Evolutionary conservation across 495 filamentous ascomycete genomes (phyloP).

Genomic region (Penicillium subrubescens): DNA sequence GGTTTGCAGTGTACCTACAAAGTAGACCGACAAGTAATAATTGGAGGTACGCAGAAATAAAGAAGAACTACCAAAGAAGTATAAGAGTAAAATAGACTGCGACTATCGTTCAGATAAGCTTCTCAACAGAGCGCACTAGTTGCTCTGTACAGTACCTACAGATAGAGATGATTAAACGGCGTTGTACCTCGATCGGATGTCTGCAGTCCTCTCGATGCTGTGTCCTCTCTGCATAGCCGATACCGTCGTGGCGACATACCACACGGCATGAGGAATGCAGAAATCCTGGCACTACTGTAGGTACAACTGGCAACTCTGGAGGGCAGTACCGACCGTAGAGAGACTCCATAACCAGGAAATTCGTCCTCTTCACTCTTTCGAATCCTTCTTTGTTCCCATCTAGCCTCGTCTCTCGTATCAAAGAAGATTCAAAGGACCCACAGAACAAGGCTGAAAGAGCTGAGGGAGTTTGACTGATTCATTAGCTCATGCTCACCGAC

Average conservation of each 20-base stretch:
- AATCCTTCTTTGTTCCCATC: not conserved
- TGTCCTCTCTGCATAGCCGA: not conserved
- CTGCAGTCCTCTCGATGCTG: not conserved
- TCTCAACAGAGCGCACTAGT: not conserved
- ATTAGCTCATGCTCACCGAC: constrained; percentile 11
- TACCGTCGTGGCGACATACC: not conserved
- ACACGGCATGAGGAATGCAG: constrained; percentile 13
- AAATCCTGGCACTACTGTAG: not conserved
- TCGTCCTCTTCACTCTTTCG: not conserved
- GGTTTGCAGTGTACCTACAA: no score
- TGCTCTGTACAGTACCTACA: not conserved
- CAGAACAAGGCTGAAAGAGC: not conserved
- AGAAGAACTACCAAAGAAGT: no score
- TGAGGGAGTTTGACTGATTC: not conserved
- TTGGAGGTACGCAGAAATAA: no score
- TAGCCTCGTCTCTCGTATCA: not conserved
- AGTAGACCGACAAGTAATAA: no score
- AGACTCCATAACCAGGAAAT: not conserved
- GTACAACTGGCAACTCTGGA: not conserved
- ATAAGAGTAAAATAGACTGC: not conserved
- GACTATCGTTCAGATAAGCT: not conserved
- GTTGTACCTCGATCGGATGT: not conserved
- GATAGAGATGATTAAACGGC: not conserved
- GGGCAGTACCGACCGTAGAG: not conserved
- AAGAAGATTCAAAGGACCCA: not conserved